Evolutionary conservation across 2,329 filamentous ascomycete genomes (phyloP).

Genomic region (Colletotrichum liriopes): DNA sequence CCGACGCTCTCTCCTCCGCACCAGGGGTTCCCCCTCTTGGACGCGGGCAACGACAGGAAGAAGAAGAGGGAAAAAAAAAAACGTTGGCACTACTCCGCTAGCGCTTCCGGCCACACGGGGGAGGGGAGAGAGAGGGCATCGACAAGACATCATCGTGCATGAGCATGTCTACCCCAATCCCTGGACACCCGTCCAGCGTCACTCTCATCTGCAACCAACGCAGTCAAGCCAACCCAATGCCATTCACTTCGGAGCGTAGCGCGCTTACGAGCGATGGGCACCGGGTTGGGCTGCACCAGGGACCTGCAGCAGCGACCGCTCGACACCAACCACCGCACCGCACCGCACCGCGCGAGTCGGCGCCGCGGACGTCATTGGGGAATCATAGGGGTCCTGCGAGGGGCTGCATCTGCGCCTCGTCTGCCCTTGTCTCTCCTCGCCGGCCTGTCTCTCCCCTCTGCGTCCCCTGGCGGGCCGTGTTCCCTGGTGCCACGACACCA

Average conservation of each 20-base stretch:
- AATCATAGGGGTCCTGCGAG: conserved; percentile 37
- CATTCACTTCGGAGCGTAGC: too few relatives aligned
- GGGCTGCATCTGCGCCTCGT: not conserved
- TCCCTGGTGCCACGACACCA: not conserved
- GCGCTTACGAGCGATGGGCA: too few relatives aligned
- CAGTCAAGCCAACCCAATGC: too few relatives aligned
- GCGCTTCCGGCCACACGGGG: not conserved
- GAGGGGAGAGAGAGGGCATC: not conserved
- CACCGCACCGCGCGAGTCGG: conserved; percentile 8
- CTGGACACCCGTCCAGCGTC: not conserved
- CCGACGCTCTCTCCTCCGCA: not conserved
- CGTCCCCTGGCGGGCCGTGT: not conserved
- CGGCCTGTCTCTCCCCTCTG: not conserved
- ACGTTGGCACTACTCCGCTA: not conserved
- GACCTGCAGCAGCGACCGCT: not conserved
- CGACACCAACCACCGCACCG: not conserved
- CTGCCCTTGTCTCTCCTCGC: too few relatives aligned
- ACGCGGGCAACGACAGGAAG: not conserved
- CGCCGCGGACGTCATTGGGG: conserved; percentile 33
- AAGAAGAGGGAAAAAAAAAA: not conserved
- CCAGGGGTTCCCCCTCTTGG: not conserved
- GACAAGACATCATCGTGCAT: conserved; percentile 36
- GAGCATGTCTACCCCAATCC: not conserved
- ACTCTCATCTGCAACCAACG: not conserved
- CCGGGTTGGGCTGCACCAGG: not conserved